Percentiles rank a stretch among this genome's conserved stretches.
Conservation (phyloP, 345 rosid species). For the Citrus australasica region DNA sequence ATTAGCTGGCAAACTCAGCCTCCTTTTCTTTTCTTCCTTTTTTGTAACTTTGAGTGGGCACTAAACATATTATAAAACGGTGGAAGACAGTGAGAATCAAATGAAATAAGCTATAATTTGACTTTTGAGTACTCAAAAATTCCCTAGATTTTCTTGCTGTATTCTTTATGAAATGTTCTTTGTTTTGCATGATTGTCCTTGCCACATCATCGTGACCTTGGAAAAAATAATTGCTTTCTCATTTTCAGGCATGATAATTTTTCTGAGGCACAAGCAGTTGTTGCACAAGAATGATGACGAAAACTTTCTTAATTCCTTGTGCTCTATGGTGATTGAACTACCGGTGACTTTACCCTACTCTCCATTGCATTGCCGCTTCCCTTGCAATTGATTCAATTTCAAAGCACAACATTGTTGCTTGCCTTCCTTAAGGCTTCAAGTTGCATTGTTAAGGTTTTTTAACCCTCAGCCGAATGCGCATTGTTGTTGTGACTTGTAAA, state of each 20-base stretch:
- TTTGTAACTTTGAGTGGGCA: neutral
- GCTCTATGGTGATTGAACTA: neutral
- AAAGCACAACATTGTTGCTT: conserved; percentile 1
- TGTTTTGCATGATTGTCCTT: neutral
- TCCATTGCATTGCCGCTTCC: neutral
- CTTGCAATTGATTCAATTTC: conserved; percentile 12
- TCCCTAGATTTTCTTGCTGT: neutral
- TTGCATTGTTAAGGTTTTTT: conserved; percentile 6
- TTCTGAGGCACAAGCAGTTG: conserved; percentile 38
- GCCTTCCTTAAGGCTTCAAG: conserved; percentile 8
- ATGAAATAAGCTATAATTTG: neutral
- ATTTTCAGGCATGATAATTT: conserved; percentile 63
- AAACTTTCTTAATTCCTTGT: conserved; percentile 7
- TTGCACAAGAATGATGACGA: conserved; percentile 49
- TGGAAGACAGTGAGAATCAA: neutral
- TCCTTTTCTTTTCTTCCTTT: neutral
- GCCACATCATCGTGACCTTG: neutral
- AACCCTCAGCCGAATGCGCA: neutral
- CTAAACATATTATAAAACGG: neutral
- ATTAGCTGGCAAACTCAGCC: too few relatives aligned
- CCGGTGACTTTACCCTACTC: neutral
- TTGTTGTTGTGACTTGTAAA: conserved; percentile 13
- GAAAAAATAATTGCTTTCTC: neutral
- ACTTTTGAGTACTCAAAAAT: neutral
- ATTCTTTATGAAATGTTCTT: neutral